Evolutionary conservation across 345 rosid genomes (phyloP), one percentile per base, ranked within the genome.

Genomic region (Bruguiera sexangula): DNA sequence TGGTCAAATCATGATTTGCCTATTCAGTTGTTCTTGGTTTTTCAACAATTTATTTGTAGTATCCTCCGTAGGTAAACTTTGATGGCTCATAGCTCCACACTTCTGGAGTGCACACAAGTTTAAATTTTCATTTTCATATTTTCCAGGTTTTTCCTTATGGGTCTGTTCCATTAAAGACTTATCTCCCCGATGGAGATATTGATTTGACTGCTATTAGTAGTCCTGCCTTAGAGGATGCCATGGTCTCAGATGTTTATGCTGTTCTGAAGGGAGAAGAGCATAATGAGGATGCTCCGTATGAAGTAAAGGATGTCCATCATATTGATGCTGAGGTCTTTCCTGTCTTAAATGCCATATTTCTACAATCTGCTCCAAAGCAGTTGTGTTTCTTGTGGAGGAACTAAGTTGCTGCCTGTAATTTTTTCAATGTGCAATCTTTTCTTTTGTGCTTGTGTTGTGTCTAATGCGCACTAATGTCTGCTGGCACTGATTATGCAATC

Each of bases 161-260:
- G 53, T 74, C 77, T 27, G 77, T 93, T 69, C 97, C 97, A 15
- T 59, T 93, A 51, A 91, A 88, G 80, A 85, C 97, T 0, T 93
- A 87, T 81, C 92, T 93, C 51, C 97, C 97, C 3, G 98, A 93
- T 60, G 98, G 98, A 59, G 98, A 93, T 82, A 91, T 93, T 34
- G 98, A 93, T 80, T 79, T 93, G 79, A 93, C 97, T 19, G 85
- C 82, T 27, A 75, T 89, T 43, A 79, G 87, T 67, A 80, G 80
- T 79, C 87, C 69, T 20, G 83, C 76, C 63, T 63, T 64, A 74
- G 98, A 85, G 77, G 96, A 88, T 37, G 79, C 81, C 56, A 76
- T 86, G 71, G 89, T 82, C 30, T 71, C 61, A 64, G 76, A 75
- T 55, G 66, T 94, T 64, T 85, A 79, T 71, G 48, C 52, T 63